Evolutionary conservation across 768 basidiomycete genomes (phyloP).

Genomic region (Tulasnella sp.): DNA sequence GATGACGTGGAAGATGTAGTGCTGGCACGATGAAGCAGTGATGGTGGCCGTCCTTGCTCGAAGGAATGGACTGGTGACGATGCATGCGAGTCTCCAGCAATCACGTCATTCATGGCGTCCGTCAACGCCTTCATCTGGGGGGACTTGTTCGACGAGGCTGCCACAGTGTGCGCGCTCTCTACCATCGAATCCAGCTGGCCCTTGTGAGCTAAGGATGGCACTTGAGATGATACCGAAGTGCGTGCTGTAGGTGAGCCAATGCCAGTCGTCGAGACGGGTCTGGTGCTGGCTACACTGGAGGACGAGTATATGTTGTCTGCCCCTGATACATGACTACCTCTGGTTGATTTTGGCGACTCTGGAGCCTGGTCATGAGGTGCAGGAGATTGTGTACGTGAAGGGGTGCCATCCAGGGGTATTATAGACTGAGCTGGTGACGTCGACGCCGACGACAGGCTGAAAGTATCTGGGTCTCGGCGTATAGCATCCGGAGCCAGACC

Average conservation of each 20-base stretch:
- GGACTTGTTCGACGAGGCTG: not conserved
- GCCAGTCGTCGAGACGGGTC: no score
- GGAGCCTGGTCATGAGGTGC: no score
- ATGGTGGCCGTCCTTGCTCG: not conserved
- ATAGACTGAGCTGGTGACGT: no score
- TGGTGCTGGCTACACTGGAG: no score
- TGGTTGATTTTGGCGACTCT: no score
- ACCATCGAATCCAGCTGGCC: not conserved
- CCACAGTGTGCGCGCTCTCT: not conserved
- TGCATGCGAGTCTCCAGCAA: not conserved
- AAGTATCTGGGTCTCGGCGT: no score
- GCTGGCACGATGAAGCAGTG: slow-evolving; percentile 13
- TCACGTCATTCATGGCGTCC: not conserved
- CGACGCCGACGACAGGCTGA: no score
- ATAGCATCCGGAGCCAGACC: no score
- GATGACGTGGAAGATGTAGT: slow-evolving; percentile 17
- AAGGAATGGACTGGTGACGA: not conserved
- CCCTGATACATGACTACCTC: no score
- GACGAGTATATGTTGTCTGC: no score
- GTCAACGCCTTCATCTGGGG: not conserved
- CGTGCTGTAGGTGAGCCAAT: not conserved
- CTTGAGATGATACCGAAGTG: slow-evolving; percentile 1
- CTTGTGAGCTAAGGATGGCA: not conserved
- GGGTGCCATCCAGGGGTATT: no score
- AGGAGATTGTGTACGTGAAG: no score